Base-by-base conservation (phyloP, 2,329 filamentous ascomycete genomes). In the Curvularia hawaiiensis region DNA sequence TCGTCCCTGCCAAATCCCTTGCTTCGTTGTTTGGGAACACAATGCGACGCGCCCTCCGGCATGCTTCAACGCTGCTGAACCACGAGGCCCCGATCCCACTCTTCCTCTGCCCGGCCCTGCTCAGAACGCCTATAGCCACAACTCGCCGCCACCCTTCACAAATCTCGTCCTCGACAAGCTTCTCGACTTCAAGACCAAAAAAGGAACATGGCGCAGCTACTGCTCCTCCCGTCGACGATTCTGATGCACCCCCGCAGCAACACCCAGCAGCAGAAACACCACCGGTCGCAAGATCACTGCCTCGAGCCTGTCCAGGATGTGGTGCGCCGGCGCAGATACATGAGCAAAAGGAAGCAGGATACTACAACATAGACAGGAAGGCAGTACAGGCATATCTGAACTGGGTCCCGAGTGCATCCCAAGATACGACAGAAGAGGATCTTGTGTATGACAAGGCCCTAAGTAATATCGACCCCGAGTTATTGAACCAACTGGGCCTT, bases 271-370 rank as follows among this genome's bases (percentile, higher is more conserved):
- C 28, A 24, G 51, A 39, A 40, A 28, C 56, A 8, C 47, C 56
- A 38, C 46, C 58, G 22, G 26, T 50, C 43, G 52, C 47, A n/a
- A 61, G 52, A 26, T 47, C 66, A 7, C 67, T 87, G 12, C 84
- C 84, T 0, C 54, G 79, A 7, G 79, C 81, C 24, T 88, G 86
- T 69, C 86, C 86, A 30, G 86, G 86, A 64, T 89, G 86, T 63
- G 86, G 86, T 52, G 86, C 85, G 28, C 81, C 83, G 35, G 80
- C 83, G 33, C 86, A 88, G 70, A 83, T 81, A 5, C 70, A 84
- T 48, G 80, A 84, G 46, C 76, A 80, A 35, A 75, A 80, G 1
- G 80, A 83, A 62, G 81, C 86, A 2, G 86, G 86, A 11, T 88
- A 80, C 71, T 89, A 88, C 70, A 78, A 79, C 56, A 69, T 77